Percentiles rank a stretch among this genome's conserved stretches.
These are phyloP conservation scores for Tetrapisispora namnaoensis DNA, from an alignment of 805 yeast species.

Conservation along the genomic window DNA sequence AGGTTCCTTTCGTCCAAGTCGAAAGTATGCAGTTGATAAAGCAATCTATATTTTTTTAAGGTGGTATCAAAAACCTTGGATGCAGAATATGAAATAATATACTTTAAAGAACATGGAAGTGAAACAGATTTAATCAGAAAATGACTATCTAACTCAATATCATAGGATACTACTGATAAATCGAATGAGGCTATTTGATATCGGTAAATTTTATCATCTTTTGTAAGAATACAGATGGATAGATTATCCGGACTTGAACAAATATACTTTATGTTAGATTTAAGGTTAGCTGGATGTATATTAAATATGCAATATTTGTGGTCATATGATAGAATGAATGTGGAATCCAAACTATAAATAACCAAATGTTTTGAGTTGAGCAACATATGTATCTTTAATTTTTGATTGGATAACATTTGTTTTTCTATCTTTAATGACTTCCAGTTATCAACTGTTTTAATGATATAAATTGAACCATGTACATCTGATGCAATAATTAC, in stretches of 20 bases:
- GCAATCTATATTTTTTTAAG: constrained; percentile 1
- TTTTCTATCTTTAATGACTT: constrained; percentile 1
- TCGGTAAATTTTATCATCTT: background rate
- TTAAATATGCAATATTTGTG: background rate
- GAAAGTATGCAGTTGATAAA: constrained; percentile 9
- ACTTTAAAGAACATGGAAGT: constrained; percentile 11
- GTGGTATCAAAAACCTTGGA: constrained; percentile 4
- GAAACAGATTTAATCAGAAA: constrained; percentile 10
- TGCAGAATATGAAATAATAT: constrained; percentile 9
- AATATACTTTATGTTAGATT: background rate
- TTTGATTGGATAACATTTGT: constrained; percentile 6
- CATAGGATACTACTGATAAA: background rate
- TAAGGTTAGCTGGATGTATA: background rate
- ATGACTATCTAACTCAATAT: constrained; percentile 3
- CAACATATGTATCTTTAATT: constrained; percentile 5
- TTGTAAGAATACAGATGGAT: background rate
- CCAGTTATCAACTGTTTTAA: constrained; percentile 3
- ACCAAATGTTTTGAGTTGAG: constrained; percentile 1
- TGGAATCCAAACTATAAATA: constrained; percentile 2
- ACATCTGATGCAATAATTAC: constrained; percentile 11
- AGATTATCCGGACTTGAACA: background rate
- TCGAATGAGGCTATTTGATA: background rate
- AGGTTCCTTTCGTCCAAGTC: constrained; percentile 7
- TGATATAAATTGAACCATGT: constrained; percentile 9
- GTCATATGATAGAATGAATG: background rate